Percentiles rank a stretch among this genome's conserved stretches.
These are phyloP conservation scores for Epichloe sp. DNA, from an alignment of 2,329 filamentous ascomycete species.

Conservation along the genomic window DNA sequence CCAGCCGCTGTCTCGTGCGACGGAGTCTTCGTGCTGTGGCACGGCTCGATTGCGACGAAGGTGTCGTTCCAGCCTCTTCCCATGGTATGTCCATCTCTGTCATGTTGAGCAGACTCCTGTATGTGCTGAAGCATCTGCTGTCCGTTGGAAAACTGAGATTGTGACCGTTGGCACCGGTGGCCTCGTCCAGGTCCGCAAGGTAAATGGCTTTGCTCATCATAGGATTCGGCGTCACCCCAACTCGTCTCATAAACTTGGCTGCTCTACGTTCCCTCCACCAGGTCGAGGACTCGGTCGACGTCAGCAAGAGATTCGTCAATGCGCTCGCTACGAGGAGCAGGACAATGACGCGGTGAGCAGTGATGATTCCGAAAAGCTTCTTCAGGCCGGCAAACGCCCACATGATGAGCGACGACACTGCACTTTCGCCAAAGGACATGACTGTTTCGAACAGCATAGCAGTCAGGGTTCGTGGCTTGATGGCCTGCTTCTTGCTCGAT, in stretches of 20 bases:
- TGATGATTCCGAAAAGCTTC: constrained; percentile 53
- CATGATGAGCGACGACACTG: constrained; percentile 63
- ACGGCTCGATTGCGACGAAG: constrained; percentile 35
- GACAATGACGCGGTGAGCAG: constrained; percentile 64
- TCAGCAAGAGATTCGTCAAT: constrained; percentile 60
- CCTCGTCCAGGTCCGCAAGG: constrained; percentile 64
- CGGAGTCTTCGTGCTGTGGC: constrained; percentile 53
- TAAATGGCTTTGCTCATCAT: constrained; percentile 82
- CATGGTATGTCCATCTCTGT: constrained; percentile 45
- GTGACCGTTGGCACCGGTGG: constrained; percentile 26
- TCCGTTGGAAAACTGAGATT: constrained; percentile 25
- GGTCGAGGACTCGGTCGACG: constrained; percentile 55
- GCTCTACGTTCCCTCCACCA: constrained; percentile 85
- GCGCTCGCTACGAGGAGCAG: constrained; percentile 54
- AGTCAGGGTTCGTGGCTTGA: constrained; percentile 49
- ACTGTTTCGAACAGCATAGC: constrained; percentile 61
- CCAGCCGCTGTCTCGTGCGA: constrained; percentile 70
- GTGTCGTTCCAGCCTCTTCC: constrained; percentile 35
- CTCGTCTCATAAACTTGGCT: constrained; percentile 62
- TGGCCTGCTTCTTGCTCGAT: constrained; percentile 39
- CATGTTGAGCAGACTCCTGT: constrained; percentile 43
- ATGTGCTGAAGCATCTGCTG: constrained; percentile 49
- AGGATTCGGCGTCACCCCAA: constrained; percentile 67
- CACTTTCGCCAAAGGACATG: constrained; percentile 62
- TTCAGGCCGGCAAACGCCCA: constrained; percentile 55